Conservation (phyloP, 208 protist species). For the Trypanosoma caninum region DNA sequence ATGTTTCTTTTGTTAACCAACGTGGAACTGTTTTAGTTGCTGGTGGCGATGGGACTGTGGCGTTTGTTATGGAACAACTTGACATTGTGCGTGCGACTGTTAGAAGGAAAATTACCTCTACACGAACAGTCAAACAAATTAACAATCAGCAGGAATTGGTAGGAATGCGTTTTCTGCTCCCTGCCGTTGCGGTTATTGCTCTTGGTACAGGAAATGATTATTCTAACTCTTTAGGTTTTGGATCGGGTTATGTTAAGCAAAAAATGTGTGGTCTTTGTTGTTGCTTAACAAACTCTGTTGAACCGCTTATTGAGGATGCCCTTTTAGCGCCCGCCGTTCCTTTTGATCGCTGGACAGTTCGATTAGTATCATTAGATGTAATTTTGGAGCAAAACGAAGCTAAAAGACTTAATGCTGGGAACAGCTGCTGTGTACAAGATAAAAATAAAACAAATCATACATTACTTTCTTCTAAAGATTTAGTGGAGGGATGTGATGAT, state of each 20-base stretch:
- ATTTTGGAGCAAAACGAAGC: slow-evolving; percentile 27
- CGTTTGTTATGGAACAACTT: slow-evolving; percentile 74
- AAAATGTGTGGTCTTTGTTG: slow-evolving; percentile 18
- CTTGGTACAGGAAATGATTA: slow-evolving; percentile 87
- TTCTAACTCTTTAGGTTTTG: slow-evolving; percentile 77
- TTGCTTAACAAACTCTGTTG: slow-evolving; percentile 30
- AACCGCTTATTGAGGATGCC: slow-evolving; percentile 30
- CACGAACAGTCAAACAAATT: neutral
- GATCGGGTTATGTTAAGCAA: slow-evolving; percentile 37
- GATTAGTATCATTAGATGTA: slow-evolving; percentile 51
- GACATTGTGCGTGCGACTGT: slow-evolving; percentile 44
- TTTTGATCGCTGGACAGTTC: slow-evolving; percentile 76
- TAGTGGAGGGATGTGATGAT: neutral
- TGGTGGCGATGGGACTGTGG: slow-evolving; percentile 83
- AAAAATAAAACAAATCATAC: neutral
- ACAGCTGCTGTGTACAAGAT: neutral
- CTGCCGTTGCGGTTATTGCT: slow-evolving; percentile 67
- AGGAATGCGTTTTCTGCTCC: slow-evolving; percentile 23
- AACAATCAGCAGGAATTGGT: neutral
- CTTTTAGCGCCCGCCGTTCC: slow-evolving; percentile 43
- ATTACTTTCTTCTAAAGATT: neutral
- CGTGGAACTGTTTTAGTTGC: slow-evolving; percentile 77
- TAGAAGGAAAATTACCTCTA: slow-evolving; percentile 11
- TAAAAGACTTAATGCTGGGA: neutral
- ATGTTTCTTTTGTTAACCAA: slow-evolving; percentile 6